These are phyloP conservation scores for Lasiodiplodia sp. DNA, from an alignment of 2,329 filamentous ascomycete species.

Conservation along the genomic window DNA sequence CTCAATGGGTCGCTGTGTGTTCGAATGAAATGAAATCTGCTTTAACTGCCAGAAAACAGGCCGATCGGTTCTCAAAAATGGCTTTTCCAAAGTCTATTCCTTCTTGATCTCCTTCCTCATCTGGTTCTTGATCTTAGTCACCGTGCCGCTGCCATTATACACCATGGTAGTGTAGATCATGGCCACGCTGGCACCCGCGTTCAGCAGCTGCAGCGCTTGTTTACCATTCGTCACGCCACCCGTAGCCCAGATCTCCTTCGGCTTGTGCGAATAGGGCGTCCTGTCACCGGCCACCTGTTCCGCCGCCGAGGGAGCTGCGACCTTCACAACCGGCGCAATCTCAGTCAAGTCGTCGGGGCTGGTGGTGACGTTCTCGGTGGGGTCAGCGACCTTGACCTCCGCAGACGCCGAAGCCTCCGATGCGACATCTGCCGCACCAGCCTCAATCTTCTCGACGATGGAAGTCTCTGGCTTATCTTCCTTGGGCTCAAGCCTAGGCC, in stretches of 20 bases:
- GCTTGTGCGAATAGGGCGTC: slow-evolving; percentile 35
- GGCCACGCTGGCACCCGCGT: slow-evolving; percentile 87
- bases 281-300: slow-evolving; percentile 39
- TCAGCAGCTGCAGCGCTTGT: slow-evolving; percentile 81
- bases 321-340: slow-evolving; percentile 39
- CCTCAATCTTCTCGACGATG: slow-evolving; percentile 6
- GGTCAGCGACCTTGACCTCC: slow-evolving; percentile 28
- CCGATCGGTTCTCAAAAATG: neutral
- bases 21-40: neutral
- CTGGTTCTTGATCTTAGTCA: slow-evolving; percentile 60
- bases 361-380: slow-evolving; percentile 24
- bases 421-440: neutral
- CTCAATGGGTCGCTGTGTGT: neutral
- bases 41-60: neutral
- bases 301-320: slow-evolving; percentile 36
- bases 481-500: slow-evolving; percentile 41
- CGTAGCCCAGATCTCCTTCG: slow-evolving; percentile 90
- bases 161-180: slow-evolving; percentile 87
- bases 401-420: neutral
- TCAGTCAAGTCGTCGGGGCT: slow-evolving; percentile 39
- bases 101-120: slow-evolving; percentile 54
- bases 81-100: slow-evolving; percentile 16
- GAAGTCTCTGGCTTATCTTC: slow-evolving; percentile 15
- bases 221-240: slow-evolving; percentile 90
- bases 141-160: slow-evolving; percentile 68